Base-by-base conservation (phyloP, 495 filamentous ascomycete species). In the Tetracladium setigerum region DNA sequence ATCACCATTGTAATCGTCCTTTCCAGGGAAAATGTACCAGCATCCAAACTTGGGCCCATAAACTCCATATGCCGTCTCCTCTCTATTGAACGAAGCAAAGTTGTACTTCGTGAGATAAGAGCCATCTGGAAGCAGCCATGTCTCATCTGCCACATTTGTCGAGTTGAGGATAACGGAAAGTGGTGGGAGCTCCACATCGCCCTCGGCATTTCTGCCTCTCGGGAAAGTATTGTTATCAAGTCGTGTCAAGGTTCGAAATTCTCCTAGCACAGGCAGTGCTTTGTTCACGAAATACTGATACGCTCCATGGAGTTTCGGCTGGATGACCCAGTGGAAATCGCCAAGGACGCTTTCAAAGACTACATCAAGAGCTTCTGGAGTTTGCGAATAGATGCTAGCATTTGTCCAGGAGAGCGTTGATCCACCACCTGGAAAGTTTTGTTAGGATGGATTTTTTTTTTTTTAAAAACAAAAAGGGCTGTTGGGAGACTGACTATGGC, bases 201-300 rank as follows among this genome's bases (percentile, higher is more conserved):
- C 60, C n/a, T 62, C 38, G 24, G 61, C 58, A 5, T 61, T 71
- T 12, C 57, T 54, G 4, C 67, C 67, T 19, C 58, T 56, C 2
- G 62, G 46, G 38, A 69, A 71, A 7, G 64, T 55, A 0, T 39
- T 53, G 31, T 64, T 64, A 33, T 63, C 65, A 6, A 69, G 56
- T 13, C 65, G 64, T 46, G 57, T 65, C 1, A 71, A 48, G 9
- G 67, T 67, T 11, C 67, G 54, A 49, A 69, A 70, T 47, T 69
- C 67, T 12, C 67, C 67, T 10, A 69, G 60, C 0, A 49, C 46
- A 4, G 66, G 65, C n/a, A 70, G 57, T 0, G 57, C 63, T 32
- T 53, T 57, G 47, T 69, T 68, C 47, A 69, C 61, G 18, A 70
- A 69, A 51, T 69, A 69, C 19, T 68, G 67, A 50, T 70, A 69